These are phyloP conservation scores for Cyberlindnera mrakii DNA, from an alignment of 805 yeast species.

Conservation along the genomic window DNA sequence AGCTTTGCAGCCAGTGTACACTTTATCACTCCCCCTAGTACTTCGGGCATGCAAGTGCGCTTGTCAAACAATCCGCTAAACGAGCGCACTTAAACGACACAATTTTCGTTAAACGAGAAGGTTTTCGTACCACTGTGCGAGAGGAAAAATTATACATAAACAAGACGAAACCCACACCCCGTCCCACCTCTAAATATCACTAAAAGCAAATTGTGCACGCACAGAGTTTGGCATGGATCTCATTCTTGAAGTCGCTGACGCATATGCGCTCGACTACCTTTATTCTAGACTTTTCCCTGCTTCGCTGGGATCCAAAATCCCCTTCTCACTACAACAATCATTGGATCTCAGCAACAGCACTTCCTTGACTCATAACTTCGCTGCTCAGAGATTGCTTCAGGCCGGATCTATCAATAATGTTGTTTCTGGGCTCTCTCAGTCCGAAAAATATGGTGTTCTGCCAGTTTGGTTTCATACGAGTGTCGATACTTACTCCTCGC, in stretches of 20 bases:
- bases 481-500: slow-evolving; percentile 54
- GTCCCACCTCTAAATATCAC: background rate
- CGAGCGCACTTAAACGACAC: too few relatives aligned
- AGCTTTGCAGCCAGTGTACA: too few relatives aligned
- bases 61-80: too few relatives aligned
- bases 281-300: slow-evolving; percentile 69
- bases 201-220: background rate
- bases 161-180: background rate
- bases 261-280: slow-evolving; percentile 63
- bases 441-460: slow-evolving; percentile 52
- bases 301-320: slow-evolving; percentile 35
- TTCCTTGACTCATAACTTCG: slow-evolving; percentile 15
- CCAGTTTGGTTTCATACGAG: slow-evolving; percentile 56
- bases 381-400: slow-evolving; percentile 11
- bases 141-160: slow-evolving; percentile 1
- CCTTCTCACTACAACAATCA: slow-evolving; percentile 24
- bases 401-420: slow-evolving; percentile 5
- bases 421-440: slow-evolving; percentile 19
- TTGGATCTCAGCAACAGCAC: slow-evolving; percentile 19
- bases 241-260: slow-evolving; percentile 75
- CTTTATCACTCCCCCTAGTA: too few relatives aligned
- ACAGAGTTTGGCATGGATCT: slow-evolving; percentile 64
- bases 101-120: too few relatives aligned
- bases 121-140: background rate
- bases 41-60: too few relatives aligned